A percentile compares a stretch with the other conserved stretches of the same genome.
Evolutionary conservation across 2,329 filamentous ascomycete species (phyloP).

Genomic region (Fusarium torulosum): DNA sequence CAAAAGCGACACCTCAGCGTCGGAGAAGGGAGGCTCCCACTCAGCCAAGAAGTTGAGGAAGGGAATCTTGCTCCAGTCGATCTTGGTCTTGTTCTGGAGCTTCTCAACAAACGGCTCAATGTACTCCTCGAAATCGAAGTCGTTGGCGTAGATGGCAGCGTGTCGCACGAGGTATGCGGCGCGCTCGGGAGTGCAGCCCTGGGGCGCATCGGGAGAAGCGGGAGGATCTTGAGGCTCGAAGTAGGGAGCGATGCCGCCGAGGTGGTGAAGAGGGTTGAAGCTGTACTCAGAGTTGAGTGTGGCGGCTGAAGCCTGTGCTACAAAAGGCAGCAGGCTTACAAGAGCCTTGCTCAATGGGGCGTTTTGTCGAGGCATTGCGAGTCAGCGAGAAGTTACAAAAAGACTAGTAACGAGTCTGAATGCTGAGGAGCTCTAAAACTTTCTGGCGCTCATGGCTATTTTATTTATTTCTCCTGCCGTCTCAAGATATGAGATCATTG

Average conservation of each 20-base stretch:
- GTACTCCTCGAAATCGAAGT: conserved; percentile 69
- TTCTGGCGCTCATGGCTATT: background rate
- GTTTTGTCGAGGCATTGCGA: conserved; percentile 29
- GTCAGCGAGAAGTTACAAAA: background rate
- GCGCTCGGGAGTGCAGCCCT: conserved; percentile 63
- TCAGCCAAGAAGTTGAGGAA: conserved; percentile 66
- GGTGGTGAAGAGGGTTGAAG: conserved; percentile 67
- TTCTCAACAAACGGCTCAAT: conserved; percentile 70
- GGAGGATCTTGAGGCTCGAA: conserved; percentile 66
- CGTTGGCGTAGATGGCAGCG: conserved; percentile 71
- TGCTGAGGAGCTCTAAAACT: background rate
- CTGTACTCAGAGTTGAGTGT: conserved; percentile 60
- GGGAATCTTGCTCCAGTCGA: conserved; percentile 69
- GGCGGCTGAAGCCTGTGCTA: conserved; percentile 25
- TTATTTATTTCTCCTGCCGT: conserved; percentile 7
- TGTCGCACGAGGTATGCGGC: conserved; percentile 70
- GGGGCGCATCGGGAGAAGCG: conserved; percentile 54
- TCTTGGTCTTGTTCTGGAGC: conserved; percentile 65
- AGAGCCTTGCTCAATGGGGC: conserved; percentile 10
- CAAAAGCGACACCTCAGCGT: conserved; percentile 68
- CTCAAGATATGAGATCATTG: conserved; percentile 32
- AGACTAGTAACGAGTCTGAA: background rate
- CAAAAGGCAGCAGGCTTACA: conserved; percentile 22
- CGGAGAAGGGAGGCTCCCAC: conserved; percentile 70
- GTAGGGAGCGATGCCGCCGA: conserved; percentile 69